These are phyloP conservation scores for Eucalyptus melliodora DNA, from an alignment of 345 rosid species.

Conservation along the genomic window DNA sequence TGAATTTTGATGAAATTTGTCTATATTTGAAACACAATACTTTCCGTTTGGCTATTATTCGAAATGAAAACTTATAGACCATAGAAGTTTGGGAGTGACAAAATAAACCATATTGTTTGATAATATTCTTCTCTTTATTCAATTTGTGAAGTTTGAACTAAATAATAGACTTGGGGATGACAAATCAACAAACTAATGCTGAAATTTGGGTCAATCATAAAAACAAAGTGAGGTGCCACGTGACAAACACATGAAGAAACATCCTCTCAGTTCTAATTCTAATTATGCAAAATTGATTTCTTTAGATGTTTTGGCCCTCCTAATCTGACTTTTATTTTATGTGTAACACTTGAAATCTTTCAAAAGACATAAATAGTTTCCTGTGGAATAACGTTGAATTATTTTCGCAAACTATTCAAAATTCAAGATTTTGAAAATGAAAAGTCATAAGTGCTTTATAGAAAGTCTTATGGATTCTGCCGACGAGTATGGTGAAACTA, in stretches of 20 bases:
- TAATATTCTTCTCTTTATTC: not conserved
- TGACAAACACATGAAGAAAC: rapidly evolving
- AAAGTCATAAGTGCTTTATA: not conserved
- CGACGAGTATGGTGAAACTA: not conserved
- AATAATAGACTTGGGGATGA: not conserved
- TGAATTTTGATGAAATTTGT: not conserved
- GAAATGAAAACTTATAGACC: not conserved
- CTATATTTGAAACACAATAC: not conserved
- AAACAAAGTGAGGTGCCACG: not conserved
- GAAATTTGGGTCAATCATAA: rapidly evolving
- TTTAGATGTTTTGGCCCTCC: rapidly evolving
- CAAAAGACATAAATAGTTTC: rapidly evolving
- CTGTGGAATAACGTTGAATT: rapidly evolving
- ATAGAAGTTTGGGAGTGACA: not conserved
- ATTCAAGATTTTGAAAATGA: not conserved
- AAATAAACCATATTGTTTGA: not conserved
- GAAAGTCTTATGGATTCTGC: not conserved
- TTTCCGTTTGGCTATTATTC: not conserved
- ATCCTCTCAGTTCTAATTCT: rapidly evolving
- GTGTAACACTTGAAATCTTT: not conserved
- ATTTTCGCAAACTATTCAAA: rapidly evolving
- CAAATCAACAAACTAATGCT: not conserved
- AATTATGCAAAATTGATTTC: not conserved
- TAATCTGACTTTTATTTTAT: not conserved
- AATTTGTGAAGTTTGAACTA: not conserved